phyloP scores from a whole-genome alignment of 169 alveolate species.

The Sarcocystis neurona region DNA sequence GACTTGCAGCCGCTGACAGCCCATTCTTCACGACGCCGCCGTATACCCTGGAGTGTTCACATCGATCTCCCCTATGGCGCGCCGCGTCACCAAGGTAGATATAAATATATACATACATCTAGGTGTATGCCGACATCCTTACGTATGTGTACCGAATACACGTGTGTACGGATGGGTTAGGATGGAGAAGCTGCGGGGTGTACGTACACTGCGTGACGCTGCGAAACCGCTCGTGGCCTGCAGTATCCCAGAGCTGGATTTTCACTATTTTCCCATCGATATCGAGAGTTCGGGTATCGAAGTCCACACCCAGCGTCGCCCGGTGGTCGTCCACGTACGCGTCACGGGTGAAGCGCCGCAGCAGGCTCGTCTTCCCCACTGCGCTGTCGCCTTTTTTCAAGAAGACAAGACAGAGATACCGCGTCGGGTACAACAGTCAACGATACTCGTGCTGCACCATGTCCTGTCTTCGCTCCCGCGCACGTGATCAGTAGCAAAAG shows the following conservation, averaged over 20 bases:
- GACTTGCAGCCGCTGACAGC: too few relatives aligned
- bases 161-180: not conserved
- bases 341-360: constrained; percentile 20
- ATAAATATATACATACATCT: too few relatives aligned
- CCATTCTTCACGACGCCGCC: too few relatives aligned
- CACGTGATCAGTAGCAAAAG: too few relatives aligned
- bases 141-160: not conserved
- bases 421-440: too few relatives aligned
- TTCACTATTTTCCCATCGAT: constrained; percentile 76
- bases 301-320: constrained; percentile 83
- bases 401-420: not conserved
- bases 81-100: too few relatives aligned
- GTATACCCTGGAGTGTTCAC: too few relatives aligned
- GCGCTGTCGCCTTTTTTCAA: constrained; percentile 17
- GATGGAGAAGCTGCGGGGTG: not conserved
- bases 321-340: not conserved
- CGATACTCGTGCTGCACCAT: too few relatives aligned
- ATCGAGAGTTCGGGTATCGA: constrained; percentile 72
- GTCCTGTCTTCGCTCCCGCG: too few relatives aligned
- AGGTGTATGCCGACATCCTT: not conserved
- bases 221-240: constrained; percentile 87
- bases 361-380: constrained; percentile 50
- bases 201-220: constrained; percentile 77
- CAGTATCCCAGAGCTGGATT: constrained; percentile 81
- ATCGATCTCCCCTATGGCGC: too few relatives aligned